Percentiles rank a stretch among this genome's conserved stretches.
phyloP scores from a whole-genome alignment of 2,329 filamentous ascomycete genomes.

The Beauveria sp. region DNA sequence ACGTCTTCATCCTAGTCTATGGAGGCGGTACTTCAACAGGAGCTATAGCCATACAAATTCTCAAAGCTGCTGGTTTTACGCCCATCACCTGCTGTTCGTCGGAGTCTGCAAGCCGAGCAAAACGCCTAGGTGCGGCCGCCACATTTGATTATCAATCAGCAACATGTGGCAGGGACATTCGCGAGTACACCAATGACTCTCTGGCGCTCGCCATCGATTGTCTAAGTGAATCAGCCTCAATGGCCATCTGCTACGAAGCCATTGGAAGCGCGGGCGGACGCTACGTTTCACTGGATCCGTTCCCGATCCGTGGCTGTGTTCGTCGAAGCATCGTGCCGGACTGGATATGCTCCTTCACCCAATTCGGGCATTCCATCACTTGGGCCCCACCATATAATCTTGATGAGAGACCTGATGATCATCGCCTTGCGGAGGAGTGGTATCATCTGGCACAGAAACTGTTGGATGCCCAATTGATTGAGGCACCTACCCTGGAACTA shows the following conservation, averaged over 20 bases:
- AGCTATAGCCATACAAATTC: constrained; percentile 19
- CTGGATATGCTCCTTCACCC: not conserved
- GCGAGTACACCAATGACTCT: constrained; percentile 14
- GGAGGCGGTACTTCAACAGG: constrained; percentile 23
- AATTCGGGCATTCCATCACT: not conserved
- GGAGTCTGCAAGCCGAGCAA: not conserved
- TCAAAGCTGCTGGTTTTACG: not conserved
- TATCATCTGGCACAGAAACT: not conserved
- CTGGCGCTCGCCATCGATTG: constrained; percentile 15
- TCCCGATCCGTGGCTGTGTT: not conserved
- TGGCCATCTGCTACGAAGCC: constrained; percentile 13
- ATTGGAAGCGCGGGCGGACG: not conserved
- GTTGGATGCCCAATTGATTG: not conserved
- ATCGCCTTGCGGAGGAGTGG: not conserved
- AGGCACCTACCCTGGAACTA: not conserved
- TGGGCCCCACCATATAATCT: not conserved
- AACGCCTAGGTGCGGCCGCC: constrained; percentile 9
- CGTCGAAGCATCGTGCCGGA: not conserved
- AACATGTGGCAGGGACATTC: constrained; percentile 16
- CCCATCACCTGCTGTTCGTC: not conserved
- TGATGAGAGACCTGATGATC: not conserved
- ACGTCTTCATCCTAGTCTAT: constrained; percentile 20
- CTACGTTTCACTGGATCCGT: not conserved
- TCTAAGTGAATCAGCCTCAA: constrained; percentile 12
- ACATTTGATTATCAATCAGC: constrained; percentile 16